phyloP scores from a whole-genome alignment of 1,284 basidiomycete species.

The Leccinum pachyderme region DNA sequence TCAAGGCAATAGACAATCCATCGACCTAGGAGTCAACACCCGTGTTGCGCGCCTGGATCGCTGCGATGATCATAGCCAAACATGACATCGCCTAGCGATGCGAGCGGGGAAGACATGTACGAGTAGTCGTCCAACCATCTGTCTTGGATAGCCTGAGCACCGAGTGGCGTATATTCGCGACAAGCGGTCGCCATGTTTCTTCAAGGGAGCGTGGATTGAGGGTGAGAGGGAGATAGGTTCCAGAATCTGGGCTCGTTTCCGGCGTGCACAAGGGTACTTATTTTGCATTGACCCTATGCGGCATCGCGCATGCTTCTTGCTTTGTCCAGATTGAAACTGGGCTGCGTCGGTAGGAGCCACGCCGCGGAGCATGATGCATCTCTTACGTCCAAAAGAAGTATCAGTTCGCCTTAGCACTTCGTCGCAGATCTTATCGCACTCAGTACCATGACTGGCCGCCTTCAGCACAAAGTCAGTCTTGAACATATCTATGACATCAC shows the following conservation, averaged over 20 bases:
- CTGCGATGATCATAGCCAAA: slow-evolving; percentile 55
- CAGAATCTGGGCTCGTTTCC: neutral
- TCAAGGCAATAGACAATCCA: slow-evolving; percentile 33
- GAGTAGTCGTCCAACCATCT: slow-evolving; percentile 50
- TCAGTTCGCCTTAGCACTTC: no score
- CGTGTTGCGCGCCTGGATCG: slow-evolving; percentile 40
- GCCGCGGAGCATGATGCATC: no score
- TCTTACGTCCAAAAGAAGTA: no score
- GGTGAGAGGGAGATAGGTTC: neutral
- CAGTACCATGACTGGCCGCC: slow-evolving; percentile 58
- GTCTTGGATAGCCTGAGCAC: slow-evolving; percentile 53
- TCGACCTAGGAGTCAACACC: slow-evolving; percentile 47
- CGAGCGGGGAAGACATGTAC: slow-evolving; percentile 48
- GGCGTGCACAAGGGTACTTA: slow-evolving; percentile 21
- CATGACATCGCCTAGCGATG: slow-evolving; percentile 54
- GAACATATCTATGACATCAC: neutral
- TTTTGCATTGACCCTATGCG: slow-evolving; percentile 10
- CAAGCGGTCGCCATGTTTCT: slow-evolving; percentile 24
- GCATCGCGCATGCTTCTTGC: slow-evolving; percentile 4
- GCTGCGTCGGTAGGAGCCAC: no score
- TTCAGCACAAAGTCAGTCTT: slow-evolving; percentile 62
- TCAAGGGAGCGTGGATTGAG: slow-evolving; percentile 13
- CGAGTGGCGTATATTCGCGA: slow-evolving; percentile 40
- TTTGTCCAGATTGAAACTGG: slow-evolving; percentile 20
- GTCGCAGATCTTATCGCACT: slow-evolving; percentile 3